Conservation (phyloP, 1,284 basidiomycete species). For the Ustilago nuda region DNA sequence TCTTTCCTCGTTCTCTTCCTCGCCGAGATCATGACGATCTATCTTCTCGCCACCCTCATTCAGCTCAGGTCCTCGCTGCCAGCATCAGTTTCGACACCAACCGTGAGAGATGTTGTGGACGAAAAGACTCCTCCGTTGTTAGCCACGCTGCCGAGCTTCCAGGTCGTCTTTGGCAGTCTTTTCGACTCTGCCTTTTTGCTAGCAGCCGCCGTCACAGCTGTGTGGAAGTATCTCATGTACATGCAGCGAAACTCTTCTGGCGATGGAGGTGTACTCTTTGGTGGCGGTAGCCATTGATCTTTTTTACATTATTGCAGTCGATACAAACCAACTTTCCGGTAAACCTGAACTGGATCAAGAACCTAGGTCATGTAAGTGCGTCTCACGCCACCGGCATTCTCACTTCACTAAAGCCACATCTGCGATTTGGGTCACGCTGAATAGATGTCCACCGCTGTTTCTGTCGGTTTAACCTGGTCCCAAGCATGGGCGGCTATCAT, state of each 20-base stretch:
- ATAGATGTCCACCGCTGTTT: slow-evolving; percentile 20
- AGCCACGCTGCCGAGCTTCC: slow-evolving; percentile 70
- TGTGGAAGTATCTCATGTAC: slow-evolving; percentile 38
- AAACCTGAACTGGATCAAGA: not conserved
- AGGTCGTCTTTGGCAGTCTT: slow-evolving; percentile 69
- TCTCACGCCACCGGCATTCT: not conserved
- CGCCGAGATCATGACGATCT: slow-evolving; percentile 70
- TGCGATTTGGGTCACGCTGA: not conserved
- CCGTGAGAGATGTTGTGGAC: not conserved
- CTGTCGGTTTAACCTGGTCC: slow-evolving; percentile 58
- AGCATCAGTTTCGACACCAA: slow-evolving; percentile 17
- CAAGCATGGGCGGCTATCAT: slow-evolving; percentile 58
- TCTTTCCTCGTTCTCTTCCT: slow-evolving; percentile 71
- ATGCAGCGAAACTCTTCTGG: slow-evolving; percentile 36
- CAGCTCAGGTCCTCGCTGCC: slow-evolving; percentile 69
- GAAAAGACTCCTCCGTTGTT: slow-evolving; percentile 58
- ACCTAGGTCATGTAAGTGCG: not conserved
- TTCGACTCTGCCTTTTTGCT: slow-evolving; percentile 70
- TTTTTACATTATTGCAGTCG: not conserved
- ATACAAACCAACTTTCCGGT: not conserved
- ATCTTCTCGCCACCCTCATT: slow-evolving; percentile 71
- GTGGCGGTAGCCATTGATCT: slow-evolving; percentile 16
- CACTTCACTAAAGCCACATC: not conserved
- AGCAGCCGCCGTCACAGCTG: slow-evolving; percentile 60
- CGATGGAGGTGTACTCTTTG: slow-evolving; percentile 42